Base-by-base conservation (phyloP, 1,284 basidiomycete genomes). In the Polyporus tsugae region DNA sequence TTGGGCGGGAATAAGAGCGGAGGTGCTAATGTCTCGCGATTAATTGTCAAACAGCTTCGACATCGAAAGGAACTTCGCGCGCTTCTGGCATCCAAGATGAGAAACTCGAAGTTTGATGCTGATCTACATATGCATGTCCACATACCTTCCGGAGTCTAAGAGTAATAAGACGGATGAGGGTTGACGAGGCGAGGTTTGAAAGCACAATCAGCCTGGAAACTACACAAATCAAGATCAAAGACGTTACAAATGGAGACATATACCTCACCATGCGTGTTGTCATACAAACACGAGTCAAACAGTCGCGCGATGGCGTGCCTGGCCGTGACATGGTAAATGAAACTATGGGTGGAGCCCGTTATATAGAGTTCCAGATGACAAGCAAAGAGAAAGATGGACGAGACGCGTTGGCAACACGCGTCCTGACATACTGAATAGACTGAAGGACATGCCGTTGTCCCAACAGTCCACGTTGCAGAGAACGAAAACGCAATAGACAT, bases 201-300 rank as follows among this genome's bases (percentile, higher is more conserved):
- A 49, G 46, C 46, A 49, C 22, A n/a, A 49, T 49, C 46, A 49
- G 46, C n/a, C 46, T 49, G 46, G n/a, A n/a, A 22, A 49, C 41
- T 42, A 42, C 41, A 42, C 15, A 17, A 6, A 42, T n/a, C n/a
- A n/a, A n/a, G n/a, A 49, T 17, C n/a, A 10, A 19, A 10, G 9
- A 22, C 46, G 46, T 17, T 11, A 10, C n/a, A 10, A 11, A 22
- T n/a, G 46, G 9, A 49, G 46, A 49, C 46, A 49, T 17, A 49
- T 17, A 49, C 46, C 46, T 49, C 22, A 22, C 2, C n/a, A n/a
- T 17, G 46, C 4, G 15, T 13, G 13, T 42, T 42, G 41, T 42
- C 41, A 42, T 42, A 42, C 41, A 42, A 42, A 42, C 41, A 5
- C 15, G 41, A 13, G 15, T 42, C 41, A n/a, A 46, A n/a, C 19